Base-by-base conservation (phyloP, 176 grass and related monocot genomes). In the Avena sativa region DNA sequence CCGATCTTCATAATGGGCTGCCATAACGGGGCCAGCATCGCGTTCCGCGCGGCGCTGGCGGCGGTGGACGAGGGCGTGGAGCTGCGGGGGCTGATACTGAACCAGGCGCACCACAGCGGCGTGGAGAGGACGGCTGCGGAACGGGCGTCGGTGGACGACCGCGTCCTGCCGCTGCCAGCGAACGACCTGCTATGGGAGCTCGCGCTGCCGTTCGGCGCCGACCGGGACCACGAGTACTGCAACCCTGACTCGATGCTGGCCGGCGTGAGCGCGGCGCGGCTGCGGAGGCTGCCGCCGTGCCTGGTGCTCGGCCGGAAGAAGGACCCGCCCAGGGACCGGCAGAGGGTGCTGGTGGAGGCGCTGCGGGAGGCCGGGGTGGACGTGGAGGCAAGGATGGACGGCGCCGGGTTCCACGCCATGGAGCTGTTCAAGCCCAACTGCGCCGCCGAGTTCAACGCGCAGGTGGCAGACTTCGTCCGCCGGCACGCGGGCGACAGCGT, bases 131-230 rank as follows among this genome's bases (percentile, higher is more conserved):
- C 96, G 53, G 81, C 86, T n/a, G 91, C 96, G 3, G 96, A 95
- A 84, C 80, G 9, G 46, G 84, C 76, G 30, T 85, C 91, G 4
- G 80, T 89, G 64, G 55, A 92, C 67, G 96, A 94, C 87, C 91
- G 84, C 81, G 79, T 95, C 44, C 26, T 98, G 55, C 88, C 96
- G 77, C 92, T 98, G 9, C 63, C 88, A 5, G 91, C 66, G 3
- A 95, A 94, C 74, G 93, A 98, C 82, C 84, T 95, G 65, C 88
- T 98, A 78, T 98, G 93, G 96, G 93, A 98, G 72, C 88, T 98
- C n/a, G 78, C 93, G 17, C 87, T 95, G 84, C 93, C 96, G 43
- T 7, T 85, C 15, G 93, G 91, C 64, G 53, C 86, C 6, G 87
- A 94, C 81, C 84, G 96, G 19, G 93, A 94, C 88, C 96, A 98